Percentiles rank a stretch among this genome's conserved stretches.
Evolutionary conservation across 1,139 yeast species (phyloP).

Genomic region (Blastobotrys buckinghamii): DNA sequence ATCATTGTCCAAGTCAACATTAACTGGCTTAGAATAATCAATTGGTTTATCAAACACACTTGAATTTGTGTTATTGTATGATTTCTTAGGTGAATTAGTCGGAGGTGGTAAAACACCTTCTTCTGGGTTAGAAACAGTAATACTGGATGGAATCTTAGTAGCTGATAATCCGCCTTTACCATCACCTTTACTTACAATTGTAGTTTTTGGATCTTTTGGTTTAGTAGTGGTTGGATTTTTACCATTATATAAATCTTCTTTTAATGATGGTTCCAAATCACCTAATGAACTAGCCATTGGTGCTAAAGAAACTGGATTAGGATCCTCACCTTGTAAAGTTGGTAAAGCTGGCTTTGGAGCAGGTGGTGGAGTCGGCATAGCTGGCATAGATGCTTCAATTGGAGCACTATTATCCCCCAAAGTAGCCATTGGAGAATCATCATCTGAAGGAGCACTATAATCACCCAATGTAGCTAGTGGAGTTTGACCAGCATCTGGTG

Average conservation of each 20-base stretch:
- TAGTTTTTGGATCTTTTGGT: background rate
- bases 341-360: background rate
- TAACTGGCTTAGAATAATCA: too few species aligned
- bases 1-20: too few species aligned
- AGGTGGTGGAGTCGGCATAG: background rate
- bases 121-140: conserved; percentile 2
- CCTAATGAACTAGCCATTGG: background rate
- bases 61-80: too few species aligned
- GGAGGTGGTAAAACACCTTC: background rate
- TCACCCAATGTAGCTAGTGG: too few species aligned
- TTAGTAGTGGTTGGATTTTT: background rate
- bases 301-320: too few species aligned
- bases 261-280: background rate
- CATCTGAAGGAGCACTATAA: too few species aligned
- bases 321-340: conserved; percentile 1
- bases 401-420: too few species aligned
- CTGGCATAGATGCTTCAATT: background rate
- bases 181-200: background rate
- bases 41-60: too few species aligned
- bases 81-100: too few species aligned
- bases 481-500: too few species aligned
- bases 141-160: background rate
- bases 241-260: background rate
- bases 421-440: too few species aligned
- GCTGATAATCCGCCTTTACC: background rate